Evolutionary conservation across 768 basidiomycete genomes (phyloP).

Genomic region (Leucocoprinus sp.): DNA sequence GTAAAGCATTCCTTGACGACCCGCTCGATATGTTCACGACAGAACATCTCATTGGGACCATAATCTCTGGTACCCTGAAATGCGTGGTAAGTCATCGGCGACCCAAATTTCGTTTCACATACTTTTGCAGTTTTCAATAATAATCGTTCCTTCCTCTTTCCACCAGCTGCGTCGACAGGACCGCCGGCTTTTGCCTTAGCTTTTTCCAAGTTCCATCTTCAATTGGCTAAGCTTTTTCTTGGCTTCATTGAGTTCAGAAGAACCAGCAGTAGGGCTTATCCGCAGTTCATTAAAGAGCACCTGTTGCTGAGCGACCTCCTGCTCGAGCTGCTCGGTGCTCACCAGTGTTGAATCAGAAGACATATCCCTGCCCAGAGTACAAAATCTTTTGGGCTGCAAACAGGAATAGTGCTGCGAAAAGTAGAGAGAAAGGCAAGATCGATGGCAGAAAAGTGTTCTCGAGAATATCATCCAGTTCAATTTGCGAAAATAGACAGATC

Average conservation of each 20-base stretch:
- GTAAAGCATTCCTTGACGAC: constrained; percentile 86
- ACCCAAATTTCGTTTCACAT: constrained; percentile 15
- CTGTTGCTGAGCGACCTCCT: constrained; percentile 49
- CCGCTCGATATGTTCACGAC: constrained; percentile 83
- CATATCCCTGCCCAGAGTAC: neutral
- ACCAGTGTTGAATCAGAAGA: neutral
- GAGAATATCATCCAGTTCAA: constrained; percentile 5
- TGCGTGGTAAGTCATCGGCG: neutral
- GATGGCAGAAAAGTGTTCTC: constrained; percentile 8
- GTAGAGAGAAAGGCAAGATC: constrained; percentile 3
- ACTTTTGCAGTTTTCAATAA: constrained; percentile 93
- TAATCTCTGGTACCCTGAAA: constrained; percentile 89
- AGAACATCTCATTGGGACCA: constrained; percentile 85
- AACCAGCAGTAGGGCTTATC: constrained; percentile 40
- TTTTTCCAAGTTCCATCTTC: constrained; percentile 45
- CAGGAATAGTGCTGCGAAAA: neutral
- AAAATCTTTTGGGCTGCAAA: neutral
- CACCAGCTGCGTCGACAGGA: neutral
- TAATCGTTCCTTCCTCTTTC: constrained; percentile 57
- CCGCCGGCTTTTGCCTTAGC: constrained; percentile 13
- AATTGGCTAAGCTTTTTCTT: constrained; percentile 66
- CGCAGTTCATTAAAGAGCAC: constrained; percentile 55
- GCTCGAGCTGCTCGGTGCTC: constrained; percentile 27
- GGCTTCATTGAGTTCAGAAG: constrained; percentile 44
- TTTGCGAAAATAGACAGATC: constrained; percentile 4